Conservation (phyloP, 768 basidiomycete genomes). For the Pleurotus pulmonarius region DNA sequence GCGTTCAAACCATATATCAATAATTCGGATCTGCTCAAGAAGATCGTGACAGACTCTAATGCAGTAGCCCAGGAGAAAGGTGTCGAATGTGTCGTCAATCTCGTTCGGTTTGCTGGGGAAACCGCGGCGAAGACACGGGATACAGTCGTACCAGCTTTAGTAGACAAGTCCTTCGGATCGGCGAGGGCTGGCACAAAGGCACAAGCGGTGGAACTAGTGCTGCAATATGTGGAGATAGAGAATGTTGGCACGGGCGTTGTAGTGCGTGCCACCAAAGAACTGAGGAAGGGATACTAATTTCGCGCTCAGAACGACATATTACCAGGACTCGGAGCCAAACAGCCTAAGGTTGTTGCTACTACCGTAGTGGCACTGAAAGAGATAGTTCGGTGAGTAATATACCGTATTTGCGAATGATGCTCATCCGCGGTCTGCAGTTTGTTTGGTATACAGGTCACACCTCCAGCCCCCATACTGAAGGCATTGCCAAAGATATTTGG, state of each 20-base stretch:
- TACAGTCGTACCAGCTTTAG: slow-evolving; percentile 81
- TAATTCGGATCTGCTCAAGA: slow-evolving; percentile 77
- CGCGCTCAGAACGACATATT: slow-evolving; percentile 63
- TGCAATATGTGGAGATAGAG: slow-evolving; percentile 93
- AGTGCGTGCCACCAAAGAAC: slow-evolving; percentile 52
- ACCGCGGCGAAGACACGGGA: slow-evolving; percentile 77
- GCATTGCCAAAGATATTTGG: slow-evolving; percentile 88
- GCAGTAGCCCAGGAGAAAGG: slow-evolving; percentile 99
- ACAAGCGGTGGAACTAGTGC: slow-evolving; percentile 78
- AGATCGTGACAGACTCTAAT: slow-evolving; percentile 86
- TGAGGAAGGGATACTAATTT: slow-evolving; percentile 19
- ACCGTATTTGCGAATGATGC: neutral
- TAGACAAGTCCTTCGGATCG: slow-evolving; percentile 95
- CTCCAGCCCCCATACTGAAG: slow-evolving; percentile 80
- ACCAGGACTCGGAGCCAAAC: slow-evolving; percentile 86
- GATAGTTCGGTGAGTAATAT: slow-evolving; percentile 64
- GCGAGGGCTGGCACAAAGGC: slow-evolving; percentile 85
- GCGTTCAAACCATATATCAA: slow-evolving; percentile 87
- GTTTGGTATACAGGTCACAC: slow-evolving; percentile 76
- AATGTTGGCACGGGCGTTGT: slow-evolving; percentile 84
- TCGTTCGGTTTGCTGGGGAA: slow-evolving; percentile 92
- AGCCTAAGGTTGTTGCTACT: slow-evolving; percentile 89
- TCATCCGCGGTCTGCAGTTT: slow-evolving; percentile 35
- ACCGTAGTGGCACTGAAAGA: slow-evolving; percentile 78
- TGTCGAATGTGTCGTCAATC: slow-evolving; percentile 79